Evolutionary conservation across 2,329 filamentous ascomycete species (phyloP).

Genomic region (Trichoderma koningiopsis): DNA sequence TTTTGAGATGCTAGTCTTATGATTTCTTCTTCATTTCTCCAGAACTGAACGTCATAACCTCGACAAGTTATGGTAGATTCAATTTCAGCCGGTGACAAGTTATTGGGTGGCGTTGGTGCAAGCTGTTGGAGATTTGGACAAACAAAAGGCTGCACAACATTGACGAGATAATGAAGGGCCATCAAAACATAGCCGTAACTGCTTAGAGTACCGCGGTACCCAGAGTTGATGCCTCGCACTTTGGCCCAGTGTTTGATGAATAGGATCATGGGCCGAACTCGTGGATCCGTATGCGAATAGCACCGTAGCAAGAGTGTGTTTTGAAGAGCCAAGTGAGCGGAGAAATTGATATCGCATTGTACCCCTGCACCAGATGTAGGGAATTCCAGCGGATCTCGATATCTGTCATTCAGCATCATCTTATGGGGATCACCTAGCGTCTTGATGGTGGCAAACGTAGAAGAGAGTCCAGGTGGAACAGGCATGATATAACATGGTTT

Average conservation of each 20-base stretch:
- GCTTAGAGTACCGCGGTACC: conserved; percentile 82
- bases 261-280: conserved; percentile 76
- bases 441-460: conserved; percentile 48
- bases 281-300: conserved; percentile 76
- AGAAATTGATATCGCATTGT: conserved; percentile 91
- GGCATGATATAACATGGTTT: conserved; percentile 39
- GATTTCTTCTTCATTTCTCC: conserved; percentile 74
- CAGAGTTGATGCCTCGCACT: conserved; percentile 78
- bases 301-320: conserved; percentile 82
- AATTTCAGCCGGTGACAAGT: conserved; percentile 31
- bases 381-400: conserved; percentile 69
- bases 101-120: conserved; percentile 46
- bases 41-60: conserved; percentile 75
- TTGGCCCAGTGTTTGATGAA: conserved; percentile 95
- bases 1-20: conserved; percentile 58
- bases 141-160: conserved; percentile 77
- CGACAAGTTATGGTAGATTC: conserved; percentile 49
- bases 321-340: conserved; percentile 77
- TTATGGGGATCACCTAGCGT: conserved; percentile 53
- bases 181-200: conserved; percentile 92
- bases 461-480: conserved; percentile 37
- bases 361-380: conserved; percentile 77
- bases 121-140: conserved; percentile 77
- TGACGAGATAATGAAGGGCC: conserved; percentile 88
- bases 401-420: conserved; percentile 54